Evolutionary conservation across 176 grass and related monocot genomes (phyloP).

Genomic region (Areca catechu): DNA sequence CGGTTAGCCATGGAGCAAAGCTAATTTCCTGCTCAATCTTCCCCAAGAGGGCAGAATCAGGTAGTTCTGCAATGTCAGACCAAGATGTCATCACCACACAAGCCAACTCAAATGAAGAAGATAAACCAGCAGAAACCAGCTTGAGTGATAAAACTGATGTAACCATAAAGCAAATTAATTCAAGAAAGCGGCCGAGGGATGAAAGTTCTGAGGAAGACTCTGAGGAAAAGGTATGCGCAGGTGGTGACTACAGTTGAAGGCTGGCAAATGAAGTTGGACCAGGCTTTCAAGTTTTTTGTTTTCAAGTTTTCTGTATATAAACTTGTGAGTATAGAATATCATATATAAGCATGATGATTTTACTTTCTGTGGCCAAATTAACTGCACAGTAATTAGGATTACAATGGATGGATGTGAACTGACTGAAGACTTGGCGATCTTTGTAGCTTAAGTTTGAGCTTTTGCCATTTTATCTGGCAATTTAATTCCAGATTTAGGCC

Average conservation of each 20-base stretch:
- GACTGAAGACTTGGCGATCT: background rate
- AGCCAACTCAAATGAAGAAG: conserved; percentile 23
- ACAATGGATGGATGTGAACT: background rate
- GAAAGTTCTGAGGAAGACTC: conserved; percentile 21
- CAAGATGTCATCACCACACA: conserved; percentile 4
- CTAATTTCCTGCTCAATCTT: conserved; percentile 23
- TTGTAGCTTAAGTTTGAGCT: background rate
- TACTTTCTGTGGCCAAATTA: background rate
- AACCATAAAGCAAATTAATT: conserved; percentile 24
- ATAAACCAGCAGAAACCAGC: conserved; percentile 23
- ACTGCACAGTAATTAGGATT: background rate
- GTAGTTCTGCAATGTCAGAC: conserved; percentile 35
- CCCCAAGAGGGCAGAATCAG: conserved; percentile 28
- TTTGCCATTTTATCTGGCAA: background rate
- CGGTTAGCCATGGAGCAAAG: conserved; percentile 24
- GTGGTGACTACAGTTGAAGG: conserved; percentile 28
- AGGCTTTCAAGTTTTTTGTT: too few species aligned
- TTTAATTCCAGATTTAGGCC: too few species aligned
- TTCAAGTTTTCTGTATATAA: background rate
- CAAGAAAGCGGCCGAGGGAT: conserved; percentile 26
- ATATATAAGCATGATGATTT: background rate
- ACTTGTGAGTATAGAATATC: background rate
- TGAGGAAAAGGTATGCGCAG: conserved; percentile 30
- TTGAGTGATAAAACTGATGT: conserved; percentile 20
- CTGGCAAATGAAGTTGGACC: background rate